Percentiles rank a stretch among this genome's conserved stretches.
These are phyloP conservation scores for Torrubiella hemipterigena DNA, from an alignment of 2,329 filamentous ascomycete species.

Conservation along the genomic window DNA sequence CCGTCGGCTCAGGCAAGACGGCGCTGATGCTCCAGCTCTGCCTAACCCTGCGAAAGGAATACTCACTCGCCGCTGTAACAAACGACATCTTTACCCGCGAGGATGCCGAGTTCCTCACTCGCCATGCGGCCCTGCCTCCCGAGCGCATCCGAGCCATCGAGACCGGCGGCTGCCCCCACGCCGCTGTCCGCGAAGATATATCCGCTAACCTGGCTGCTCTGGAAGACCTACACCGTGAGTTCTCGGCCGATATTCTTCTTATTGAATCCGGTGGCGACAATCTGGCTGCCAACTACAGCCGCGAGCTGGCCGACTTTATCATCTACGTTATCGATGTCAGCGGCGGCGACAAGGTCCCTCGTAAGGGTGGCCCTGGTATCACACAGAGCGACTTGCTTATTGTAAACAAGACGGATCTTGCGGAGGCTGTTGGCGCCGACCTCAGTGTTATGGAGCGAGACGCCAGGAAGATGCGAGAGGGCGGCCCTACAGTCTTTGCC, in stretches of 20 bases:
- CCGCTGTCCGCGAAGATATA: constrained; percentile 94
- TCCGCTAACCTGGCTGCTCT: constrained; percentile 85
- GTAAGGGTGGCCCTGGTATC: constrained; percentile 93
- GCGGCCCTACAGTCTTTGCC: constrained; percentile 88
- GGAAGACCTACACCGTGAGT: constrained; percentile 73
- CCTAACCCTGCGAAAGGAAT: constrained; percentile 64
- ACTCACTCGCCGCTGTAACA: constrained; percentile 88
- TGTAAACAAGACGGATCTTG: constrained; percentile 95
- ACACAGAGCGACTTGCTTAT: constrained; percentile 90
- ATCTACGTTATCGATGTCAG: constrained; percentile 97
- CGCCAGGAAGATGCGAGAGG: constrained; percentile 87
- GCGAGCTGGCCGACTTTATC: constrained; percentile 94
- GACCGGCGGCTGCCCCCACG: constrained; percentile 93
- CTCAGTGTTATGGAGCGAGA: constrained; percentile 89
- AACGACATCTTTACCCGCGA: constrained; percentile 99
- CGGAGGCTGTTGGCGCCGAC: constrained; percentile 82
- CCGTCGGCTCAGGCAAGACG: constrained; percentile 94
- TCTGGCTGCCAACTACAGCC: constrained; percentile 88
- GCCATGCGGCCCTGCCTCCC: constrained; percentile 70
- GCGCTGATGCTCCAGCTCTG: constrained; percentile 93
- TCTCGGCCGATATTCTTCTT: constrained; percentile 70
- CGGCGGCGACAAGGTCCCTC: constrained; percentile 90
- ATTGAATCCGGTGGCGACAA: constrained; percentile 97
- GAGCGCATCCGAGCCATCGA: constrained; percentile 88
- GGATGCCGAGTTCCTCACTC: constrained; percentile 94